Base-by-base conservation (phyloP, 2,329 filamentous ascomycete genomes). In the Calycina herbarum region DNA sequence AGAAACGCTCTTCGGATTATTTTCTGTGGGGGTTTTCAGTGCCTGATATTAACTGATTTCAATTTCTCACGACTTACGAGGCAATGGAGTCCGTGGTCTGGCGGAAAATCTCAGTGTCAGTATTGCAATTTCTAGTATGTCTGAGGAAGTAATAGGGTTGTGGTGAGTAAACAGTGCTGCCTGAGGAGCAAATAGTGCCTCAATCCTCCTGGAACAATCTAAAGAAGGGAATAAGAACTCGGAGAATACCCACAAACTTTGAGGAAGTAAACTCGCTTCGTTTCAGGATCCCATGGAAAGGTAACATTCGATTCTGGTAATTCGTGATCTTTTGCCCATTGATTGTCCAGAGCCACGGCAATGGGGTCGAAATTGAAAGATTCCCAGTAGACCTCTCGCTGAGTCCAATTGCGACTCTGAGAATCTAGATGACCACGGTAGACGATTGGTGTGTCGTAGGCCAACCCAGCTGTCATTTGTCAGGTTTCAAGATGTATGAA, bases 231-330 rank as follows among this genome's bases (percentile, higher is more conserved):
- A 13, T 13, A 38, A 13, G 10, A 38, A 15, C 35, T 38, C 13
- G 10, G 13, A 38, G 35, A 38, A 35, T 7, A 38, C 35, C 2
- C 10, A 38, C 13, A 59, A 20, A 40, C 57, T 24, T 59, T 59
- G 27, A 59, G 13, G 29, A 59, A 35, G 38, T 59, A 59, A 10
- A 59, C 17, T 5, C 33, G 11, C 57, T 59, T 59, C 17, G 17
- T n/a, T 59, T 59, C 57, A 24, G 29, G 57, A 59, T 59, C 57
- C 57, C 57, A 59, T 40, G 57, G 57, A 42, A 59, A 59, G 2
- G 24, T 27, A 5, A 20, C 48, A 54, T 54, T 27, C 17, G 48
- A 54, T 54, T 54, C 3, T 24, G 48, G 48, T 24, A 54, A 54
- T 6, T 20, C 48, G 17, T 54, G 48, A n/a, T 54, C 24, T 6